phyloP scores from a whole-genome alignment of 371 early-diverging fungal genomes.

The Circinella minor region DNA sequence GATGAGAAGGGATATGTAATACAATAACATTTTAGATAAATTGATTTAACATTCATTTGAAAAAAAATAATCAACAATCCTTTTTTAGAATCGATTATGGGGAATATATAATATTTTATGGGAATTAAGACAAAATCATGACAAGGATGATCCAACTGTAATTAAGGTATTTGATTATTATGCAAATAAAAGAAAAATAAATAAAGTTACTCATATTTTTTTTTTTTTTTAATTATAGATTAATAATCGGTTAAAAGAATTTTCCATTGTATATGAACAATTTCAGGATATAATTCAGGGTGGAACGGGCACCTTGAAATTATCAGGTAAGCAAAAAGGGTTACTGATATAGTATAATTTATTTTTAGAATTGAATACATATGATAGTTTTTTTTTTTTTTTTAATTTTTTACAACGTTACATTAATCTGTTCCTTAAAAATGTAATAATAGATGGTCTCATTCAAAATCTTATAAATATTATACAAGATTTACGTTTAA shows the following conservation, averaged over 20 bases:
- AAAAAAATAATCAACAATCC: too few relatives aligned
- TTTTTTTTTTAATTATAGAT: not conserved
- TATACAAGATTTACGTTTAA: not conserved
- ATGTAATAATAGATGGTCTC: not conserved
- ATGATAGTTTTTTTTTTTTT: not conserved
- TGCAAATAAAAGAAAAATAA: too few relatives aligned
- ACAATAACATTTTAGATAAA: not conserved
- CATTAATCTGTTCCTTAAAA: too few relatives aligned
- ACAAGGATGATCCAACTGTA: not conserved
- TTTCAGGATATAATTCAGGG: conserved; percentile 1
- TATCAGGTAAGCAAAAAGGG: conserved; percentile 7
- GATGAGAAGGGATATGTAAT: too few relatives aligned
- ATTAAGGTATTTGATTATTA: not conserved
- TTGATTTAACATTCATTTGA: too few relatives aligned
- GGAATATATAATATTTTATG: conserved; percentile 1
- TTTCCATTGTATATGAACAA: not conserved
- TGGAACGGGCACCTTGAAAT: conserved; percentile 1
- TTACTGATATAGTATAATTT: not conserved
- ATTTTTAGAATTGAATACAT: not conserved
- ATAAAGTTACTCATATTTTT: too few relatives aligned
- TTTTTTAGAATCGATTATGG: conserved; percentile 3
- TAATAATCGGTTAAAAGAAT: not conserved
- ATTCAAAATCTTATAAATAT: not conserved
- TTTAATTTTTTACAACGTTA: not conserved
- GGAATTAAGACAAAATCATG: not conserved